Evolutionary conservation across 768 basidiomycete species (phyloP).

Genomic region (Xerocomellus intermedius): DNA sequence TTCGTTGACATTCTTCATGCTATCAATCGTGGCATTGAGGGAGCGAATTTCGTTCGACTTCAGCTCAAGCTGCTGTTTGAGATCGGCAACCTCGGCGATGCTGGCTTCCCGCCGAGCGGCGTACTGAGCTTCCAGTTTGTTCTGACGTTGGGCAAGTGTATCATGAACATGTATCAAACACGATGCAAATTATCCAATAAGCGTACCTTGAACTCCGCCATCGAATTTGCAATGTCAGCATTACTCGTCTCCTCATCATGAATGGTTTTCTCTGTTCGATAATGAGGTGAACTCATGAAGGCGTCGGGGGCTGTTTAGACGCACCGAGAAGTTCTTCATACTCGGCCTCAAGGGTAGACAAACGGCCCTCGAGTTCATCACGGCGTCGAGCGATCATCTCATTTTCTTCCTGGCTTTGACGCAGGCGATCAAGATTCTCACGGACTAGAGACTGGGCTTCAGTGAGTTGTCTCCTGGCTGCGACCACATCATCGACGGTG

Average conservation of each 20-base stretch:
- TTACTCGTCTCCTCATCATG: constrained; percentile 85
- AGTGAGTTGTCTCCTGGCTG: constrained; percentile 83
- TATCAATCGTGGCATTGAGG: constrained; percentile 84
- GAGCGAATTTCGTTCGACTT: constrained; percentile 80
- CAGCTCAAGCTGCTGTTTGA: constrained; percentile 88
- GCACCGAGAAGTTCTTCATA: constrained; percentile 95
- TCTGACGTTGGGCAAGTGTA: constrained; percentile 43
- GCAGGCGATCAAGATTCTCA: constrained; percentile 85
- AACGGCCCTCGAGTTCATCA: constrained; percentile 84
- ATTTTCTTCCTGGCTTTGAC: constrained; percentile 90
- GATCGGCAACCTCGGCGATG: constrained; percentile 75
- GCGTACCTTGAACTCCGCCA: constrained; percentile 85
- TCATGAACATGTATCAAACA: not conserved
- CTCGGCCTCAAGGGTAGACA: constrained; percentile 81
- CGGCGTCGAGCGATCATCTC: constrained; percentile 78
- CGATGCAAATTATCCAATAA: not conserved
- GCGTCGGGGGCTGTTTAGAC: constrained; percentile 24
- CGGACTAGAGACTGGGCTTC: constrained; percentile 85
- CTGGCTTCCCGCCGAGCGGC: constrained; percentile 90
- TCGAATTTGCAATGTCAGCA: constrained; percentile 77
- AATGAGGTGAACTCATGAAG: constrained; percentile 10
- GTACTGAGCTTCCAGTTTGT: constrained; percentile 92
- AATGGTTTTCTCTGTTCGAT: constrained; percentile 78
- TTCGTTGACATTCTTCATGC: constrained; percentile 94
- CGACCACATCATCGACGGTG: constrained; percentile 71